Evolutionary conservation across 2,329 filamentous ascomycete species (phyloP).

Genomic region (Pyrenophora tritici-repentis): DNA sequence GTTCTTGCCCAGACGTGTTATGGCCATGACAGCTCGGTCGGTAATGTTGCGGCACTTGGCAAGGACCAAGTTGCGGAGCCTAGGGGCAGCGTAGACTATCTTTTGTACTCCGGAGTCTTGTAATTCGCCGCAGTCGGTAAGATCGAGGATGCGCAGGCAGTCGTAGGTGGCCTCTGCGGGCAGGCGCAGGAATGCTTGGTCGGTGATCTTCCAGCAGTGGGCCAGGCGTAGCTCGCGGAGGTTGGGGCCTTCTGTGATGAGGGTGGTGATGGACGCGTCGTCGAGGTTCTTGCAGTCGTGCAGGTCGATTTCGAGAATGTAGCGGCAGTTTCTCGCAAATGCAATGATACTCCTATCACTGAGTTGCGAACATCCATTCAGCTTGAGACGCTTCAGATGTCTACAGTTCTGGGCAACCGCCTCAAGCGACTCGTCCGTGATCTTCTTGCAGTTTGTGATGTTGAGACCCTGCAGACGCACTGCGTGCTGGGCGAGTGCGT

Average conservation of each 20-base stretch:
- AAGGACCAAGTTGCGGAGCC: conserved; percentile 88
- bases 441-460: conserved; percentile 80
- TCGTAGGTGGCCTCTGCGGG: conserved; percentile 74
- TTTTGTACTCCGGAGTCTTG: conserved; percentile 86
- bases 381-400: conserved; percentile 90
- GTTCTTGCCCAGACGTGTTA: conserved; percentile 90
- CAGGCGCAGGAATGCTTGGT: conserved; percentile 83
- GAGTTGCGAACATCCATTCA: conserved; percentile 88
- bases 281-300: conserved; percentile 82
- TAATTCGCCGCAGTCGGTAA: conserved; percentile 84
- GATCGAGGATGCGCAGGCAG: conserved; percentile 86
- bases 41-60: conserved; percentile 95
- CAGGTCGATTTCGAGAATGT: conserved; percentile 95
- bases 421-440: conserved; percentile 86
- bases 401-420: conserved; percentile 79
- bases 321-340: conserved; percentile 85
- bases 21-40: conserved; percentile 83
- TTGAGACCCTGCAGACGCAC: conserved; percentile 88
- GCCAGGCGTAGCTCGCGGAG: conserved; percentile 90
- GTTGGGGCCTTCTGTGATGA: conserved; percentile 77
- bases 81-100: conserved; percentile 84
- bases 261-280: conserved; percentile 79
- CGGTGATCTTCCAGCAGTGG: conserved; percentile 82
- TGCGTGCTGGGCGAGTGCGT: conserved; percentile 79
- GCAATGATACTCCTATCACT: conserved; percentile 81